Evolutionary conservation across 2,329 filamentous ascomycete species (phyloP), one percentile per base, ranked within the genome.

Genomic region (Sclerotinia spermophila): DNA sequence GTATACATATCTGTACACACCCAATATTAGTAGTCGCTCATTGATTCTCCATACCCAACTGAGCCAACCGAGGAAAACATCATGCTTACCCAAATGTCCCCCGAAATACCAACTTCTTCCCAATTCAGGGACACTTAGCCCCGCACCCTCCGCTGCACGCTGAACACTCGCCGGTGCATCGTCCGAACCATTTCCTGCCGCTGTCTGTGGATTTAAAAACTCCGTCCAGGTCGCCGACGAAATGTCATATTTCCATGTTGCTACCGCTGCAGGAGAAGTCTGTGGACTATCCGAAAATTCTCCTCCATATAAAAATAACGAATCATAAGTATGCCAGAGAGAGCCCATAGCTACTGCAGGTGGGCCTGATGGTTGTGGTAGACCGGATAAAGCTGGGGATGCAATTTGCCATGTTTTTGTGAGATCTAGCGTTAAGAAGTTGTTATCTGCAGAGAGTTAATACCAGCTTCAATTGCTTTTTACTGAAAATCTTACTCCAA

Each of bases 31-130:
- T 44, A 62, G 21, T 38, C 6, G 13, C 21, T 21, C 42, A 30
- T 30, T 38, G 1, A 42, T 30, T 24, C 11, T 33, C 21, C 30
- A 48, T 21, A n/a, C 40, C 33, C 21, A n/a, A 4, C 8, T 19
- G 27, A 30, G 19, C 13, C 13, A n/a, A 62, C 3, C 35, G 6
- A 62, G 30, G 19, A n/a, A 27, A n/a, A 38, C 5, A 24, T 53
- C 24, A 27, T n/a, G 38, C 62, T 65, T 13, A 65, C 62, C 67
- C 56, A 72, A 60, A 79, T 94, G 92, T 0, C 92, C 92, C 38
- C 91, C 92, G 80, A 94, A 94, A 79, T 93, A 94, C 84, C 89
- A 94, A 44, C 90, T 92, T 61, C 90, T 81, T 0, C 91, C 91
- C 0, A 93, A 81, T 68, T 89, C 87, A 0, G 90, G 87, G 0